Conservation (phyloP, 2,329 filamentous ascomycete genomes). For the Fusarium virguliforme region DNA sequence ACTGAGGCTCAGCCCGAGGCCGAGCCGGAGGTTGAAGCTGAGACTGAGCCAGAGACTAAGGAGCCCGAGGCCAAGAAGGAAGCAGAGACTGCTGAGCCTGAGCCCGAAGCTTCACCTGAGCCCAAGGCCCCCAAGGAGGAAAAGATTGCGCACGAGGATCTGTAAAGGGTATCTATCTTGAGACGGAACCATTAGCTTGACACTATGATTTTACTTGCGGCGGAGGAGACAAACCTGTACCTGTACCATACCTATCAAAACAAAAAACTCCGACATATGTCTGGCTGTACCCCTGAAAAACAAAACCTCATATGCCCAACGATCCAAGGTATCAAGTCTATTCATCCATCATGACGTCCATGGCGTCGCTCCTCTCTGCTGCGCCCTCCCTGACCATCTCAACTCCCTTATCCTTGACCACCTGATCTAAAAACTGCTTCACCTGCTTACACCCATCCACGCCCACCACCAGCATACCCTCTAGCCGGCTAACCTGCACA, state of each 20-base stretch:
- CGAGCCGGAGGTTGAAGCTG: conserved; percentile 24
- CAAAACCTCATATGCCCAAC: background rate
- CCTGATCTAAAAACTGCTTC: conserved; percentile 82
- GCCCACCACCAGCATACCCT: conserved; percentile 93
- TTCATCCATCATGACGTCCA: conserved; percentile 68
- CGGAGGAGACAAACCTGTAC: conserved; percentile 44
- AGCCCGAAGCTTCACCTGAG: conserved; percentile 33
- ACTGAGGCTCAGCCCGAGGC: conserved; percentile 44
- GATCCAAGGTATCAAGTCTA: conserved; percentile 38
- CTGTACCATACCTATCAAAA: conserved; percentile 40
- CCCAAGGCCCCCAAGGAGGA: conserved; percentile 50
- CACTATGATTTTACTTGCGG: conserved; percentile 33
- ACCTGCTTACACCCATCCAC: conserved; percentile 94
- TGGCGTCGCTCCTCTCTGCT: conserved; percentile 64
- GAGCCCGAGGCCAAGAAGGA: conserved; percentile 45
- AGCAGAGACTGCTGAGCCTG: too few relatives aligned
- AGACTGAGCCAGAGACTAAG: conserved; percentile 27
- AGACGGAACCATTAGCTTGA: conserved; percentile 44
- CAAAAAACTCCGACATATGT: conserved; percentile 43
- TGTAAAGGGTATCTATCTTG: conserved; percentile 55
- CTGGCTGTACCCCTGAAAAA: conserved; percentile 14
- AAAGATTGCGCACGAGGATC: conserved; percentile 64
- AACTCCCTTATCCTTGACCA: conserved; percentile 80
- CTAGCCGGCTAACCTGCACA: conserved; percentile 84
- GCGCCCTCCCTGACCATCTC: conserved; percentile 73